Conservation (phyloP, 2,329 filamentous ascomycete species). For the Rhexocercosporidium sp. region DNA sequence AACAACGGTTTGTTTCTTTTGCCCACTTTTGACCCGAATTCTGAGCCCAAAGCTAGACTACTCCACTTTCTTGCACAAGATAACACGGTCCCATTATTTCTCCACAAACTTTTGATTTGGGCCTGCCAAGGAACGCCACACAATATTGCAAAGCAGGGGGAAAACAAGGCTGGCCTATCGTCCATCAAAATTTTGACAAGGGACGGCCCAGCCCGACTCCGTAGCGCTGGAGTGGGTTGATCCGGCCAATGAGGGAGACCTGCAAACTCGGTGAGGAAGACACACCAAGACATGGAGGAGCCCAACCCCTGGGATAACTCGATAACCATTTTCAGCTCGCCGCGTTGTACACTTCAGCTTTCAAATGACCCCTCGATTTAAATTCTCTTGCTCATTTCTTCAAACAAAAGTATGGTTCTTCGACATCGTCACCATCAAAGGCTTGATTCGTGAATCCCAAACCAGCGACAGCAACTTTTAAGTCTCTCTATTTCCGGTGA, state of each 20-base stretch:
- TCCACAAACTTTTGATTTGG: neutral
- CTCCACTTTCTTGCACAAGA: neutral
- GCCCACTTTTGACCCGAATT: no score
- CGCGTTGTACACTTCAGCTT: conserved; percentile 7
- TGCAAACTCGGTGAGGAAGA: neutral
- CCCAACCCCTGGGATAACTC: neutral
- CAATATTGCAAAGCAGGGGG: neutral
- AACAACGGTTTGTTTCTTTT: no score
- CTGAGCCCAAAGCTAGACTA: no score
- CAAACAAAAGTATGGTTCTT: neutral
- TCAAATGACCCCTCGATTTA: neutral
- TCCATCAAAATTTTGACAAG: neutral
- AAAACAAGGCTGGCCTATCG: conserved; percentile 8
- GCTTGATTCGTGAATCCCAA: neutral
- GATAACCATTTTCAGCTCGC: conserved; percentile 8
- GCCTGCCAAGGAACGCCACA: conserved; percentile 3
- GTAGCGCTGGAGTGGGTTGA: conserved; percentile 2
- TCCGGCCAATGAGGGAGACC: neutral
- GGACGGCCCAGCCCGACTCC: conserved; percentile 7
- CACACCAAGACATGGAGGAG: no score
- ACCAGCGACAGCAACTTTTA: neutral
- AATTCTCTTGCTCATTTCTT: neutral
- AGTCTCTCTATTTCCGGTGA: neutral
- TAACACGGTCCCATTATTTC: neutral
- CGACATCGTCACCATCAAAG: neutral